These are phyloP conservation scores for Aquilaria yunnanensis DNA, from an alignment of 345 rosid species.

Conservation along the genomic window DNA sequence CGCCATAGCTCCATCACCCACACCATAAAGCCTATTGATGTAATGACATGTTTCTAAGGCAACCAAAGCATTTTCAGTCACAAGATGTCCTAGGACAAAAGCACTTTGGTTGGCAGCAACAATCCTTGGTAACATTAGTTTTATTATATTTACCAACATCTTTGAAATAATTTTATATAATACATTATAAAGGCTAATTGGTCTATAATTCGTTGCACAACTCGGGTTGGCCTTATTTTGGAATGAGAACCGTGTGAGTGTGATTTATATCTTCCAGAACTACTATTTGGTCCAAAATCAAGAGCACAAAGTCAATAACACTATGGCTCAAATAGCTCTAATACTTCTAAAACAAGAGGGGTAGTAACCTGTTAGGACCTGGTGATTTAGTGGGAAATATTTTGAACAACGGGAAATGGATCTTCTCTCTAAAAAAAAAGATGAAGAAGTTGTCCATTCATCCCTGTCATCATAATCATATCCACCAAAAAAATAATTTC, in stretches of 20 bases:
- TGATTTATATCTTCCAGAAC: neutral
- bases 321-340: neutral
- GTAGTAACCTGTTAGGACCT: neutral
- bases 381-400: neutral
- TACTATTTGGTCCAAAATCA: neutral
- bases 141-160: neutral
- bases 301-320: neutral
- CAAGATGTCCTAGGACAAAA: neutral
- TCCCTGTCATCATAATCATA: neutral
- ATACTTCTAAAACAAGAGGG: neutral
- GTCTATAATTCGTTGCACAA: neutral
- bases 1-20: neutral
- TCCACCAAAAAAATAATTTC: neutral
- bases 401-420: neutral
- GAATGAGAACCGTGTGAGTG: neutral
- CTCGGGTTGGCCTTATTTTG: neutral
- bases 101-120: neutral
- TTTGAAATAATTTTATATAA: neutral
- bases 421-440: neutral
- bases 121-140: neutral
- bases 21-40: neutral
- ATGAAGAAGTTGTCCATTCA: neutral
- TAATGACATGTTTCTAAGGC: neutral
- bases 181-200: neutral
- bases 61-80: neutral